These are phyloP conservation scores for Thozetella sp. DNA, from an alignment of 495 filamentous ascomycete species.

Conservation along the genomic window DNA sequence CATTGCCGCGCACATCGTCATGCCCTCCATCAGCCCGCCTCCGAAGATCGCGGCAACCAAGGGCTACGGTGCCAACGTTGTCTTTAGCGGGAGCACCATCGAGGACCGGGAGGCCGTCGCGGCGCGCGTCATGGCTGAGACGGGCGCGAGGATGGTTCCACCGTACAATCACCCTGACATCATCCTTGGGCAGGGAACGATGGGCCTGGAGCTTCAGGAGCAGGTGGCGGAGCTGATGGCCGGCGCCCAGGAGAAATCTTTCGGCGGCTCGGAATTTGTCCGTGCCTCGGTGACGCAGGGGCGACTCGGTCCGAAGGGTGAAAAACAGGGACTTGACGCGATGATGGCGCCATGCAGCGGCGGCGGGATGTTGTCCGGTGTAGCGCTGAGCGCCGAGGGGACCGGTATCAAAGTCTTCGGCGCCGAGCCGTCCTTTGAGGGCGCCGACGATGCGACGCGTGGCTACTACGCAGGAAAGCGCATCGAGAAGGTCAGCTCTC, in stretches of 20 bases:
- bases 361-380: slow-evolving; percentile 83
- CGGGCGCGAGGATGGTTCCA: slow-evolving; percentile 76
- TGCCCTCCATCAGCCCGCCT: slow-evolving; percentile 81
- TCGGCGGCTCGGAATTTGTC: not conserved
- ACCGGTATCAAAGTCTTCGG: slow-evolving; percentile 78
- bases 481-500: slow-evolving; percentile 64
- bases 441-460: slow-evolving; percentile 78
- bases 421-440: slow-evolving; percentile 82
- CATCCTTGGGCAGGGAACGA: slow-evolving; percentile 89
- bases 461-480: slow-evolving; percentile 65
- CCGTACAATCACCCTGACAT: slow-evolving; percentile 95
- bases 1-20: slow-evolving; percentile 78
- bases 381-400: slow-evolving; percentile 72
- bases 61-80: slow-evolving; percentile 73
- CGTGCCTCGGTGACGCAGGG: not conserved
- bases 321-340: slow-evolving; percentile 59
- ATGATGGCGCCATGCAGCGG: slow-evolving; percentile 88
- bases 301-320: slow-evolving; percentile 2
- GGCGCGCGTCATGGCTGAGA: slow-evolving; percentile 62
- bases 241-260: slow-evolving; percentile 4
- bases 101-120: slow-evolving; percentile 81
- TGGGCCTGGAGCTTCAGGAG: slow-evolving; percentile 77
- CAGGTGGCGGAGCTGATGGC: slow-evolving; percentile 51
- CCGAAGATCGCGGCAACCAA: slow-evolving; percentile 85
- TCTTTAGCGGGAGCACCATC: slow-evolving; percentile 81